Evolutionary conservation across 176 grass and related monocot genomes (phyloP), one percentile per base, ranked within the genome.

Genomic region (Eragrostis curvula): DNA sequence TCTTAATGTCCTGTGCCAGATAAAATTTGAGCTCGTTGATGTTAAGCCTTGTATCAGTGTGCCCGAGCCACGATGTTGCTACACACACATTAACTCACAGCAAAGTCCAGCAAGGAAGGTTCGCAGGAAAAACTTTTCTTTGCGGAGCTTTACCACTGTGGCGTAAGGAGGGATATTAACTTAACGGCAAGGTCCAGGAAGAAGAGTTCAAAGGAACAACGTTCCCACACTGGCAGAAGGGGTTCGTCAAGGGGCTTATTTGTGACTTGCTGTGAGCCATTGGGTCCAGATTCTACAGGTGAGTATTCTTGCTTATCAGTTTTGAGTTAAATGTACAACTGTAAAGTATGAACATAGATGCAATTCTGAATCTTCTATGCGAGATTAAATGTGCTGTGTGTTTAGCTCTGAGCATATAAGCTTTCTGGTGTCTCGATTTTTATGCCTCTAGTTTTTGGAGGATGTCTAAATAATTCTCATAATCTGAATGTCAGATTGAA

Each of bases 111-210:
- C 50, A 57, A 57, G 18, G 71, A 74, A 18, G 71, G 29, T 41
- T 75, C 72, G 36, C 9, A 57, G 32, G 72, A 75, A 23, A 50
- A 75, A 24, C 10, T 75, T 13, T 75, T 75, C 32, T 75, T 75
- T 5, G 72, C 72, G 2, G 72, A 75, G 51, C 29, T 75, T 75
- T n/a, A 23, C 10, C 18, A 42, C 30, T 55, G 6, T 7, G 43
- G 43, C 43, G 9, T 45, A 45, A 9, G 8, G 9, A 3, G 9
- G 43, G 43, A 45, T 45, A 45, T 9, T 9, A 45, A 7, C 47
- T 36, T 36, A 36, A 49, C 32, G 3, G 32, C 32, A 4, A 36
- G 32, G 32, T 36, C 32, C 32, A 36, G 47, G 8, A 49, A 49
- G 47, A 3, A 49, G 47, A 12, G 47, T 49, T 49, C 47, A 9